Conservation (phyloP, 257 asterid species). For the Cynanchum wilfordii region DNA sequence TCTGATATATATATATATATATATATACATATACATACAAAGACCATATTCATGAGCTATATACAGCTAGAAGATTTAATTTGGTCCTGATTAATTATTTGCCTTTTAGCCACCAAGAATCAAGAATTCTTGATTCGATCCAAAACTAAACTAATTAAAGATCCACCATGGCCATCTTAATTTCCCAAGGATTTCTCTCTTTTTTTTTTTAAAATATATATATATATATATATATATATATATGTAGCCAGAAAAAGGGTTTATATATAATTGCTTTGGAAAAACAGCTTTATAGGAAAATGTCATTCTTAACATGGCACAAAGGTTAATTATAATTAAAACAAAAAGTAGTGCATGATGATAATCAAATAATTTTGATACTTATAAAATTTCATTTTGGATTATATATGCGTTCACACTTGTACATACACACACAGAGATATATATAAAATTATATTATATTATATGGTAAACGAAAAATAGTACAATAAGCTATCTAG, state of each 20-base stretch:
- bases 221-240: background rate
- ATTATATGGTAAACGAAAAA: background rate
- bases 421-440: background rate
- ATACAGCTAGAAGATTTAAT: too few relatives aligned
- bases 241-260: background rate
- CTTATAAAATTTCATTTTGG: slow-evolving; percentile 5
- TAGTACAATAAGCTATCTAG: background rate
- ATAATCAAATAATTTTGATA: background rate
- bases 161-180: background rate
- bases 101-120: background rate
- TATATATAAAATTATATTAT: too few relatives aligned
- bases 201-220: background rate
- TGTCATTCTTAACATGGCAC: background rate
- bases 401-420: slow-evolving; percentile 22
- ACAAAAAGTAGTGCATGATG: slow-evolving; percentile 10
- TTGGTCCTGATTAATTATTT: background rate
- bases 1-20: background rate
- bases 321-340: slow-evolving; percentile 21
- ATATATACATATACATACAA: too few relatives aligned
- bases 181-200: background rate
- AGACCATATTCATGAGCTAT: too few relatives aligned
- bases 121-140: background rate
- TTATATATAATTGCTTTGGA: background rate
- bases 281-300: background rate
- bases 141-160: background rate